Evolutionary conservation across 2,329 filamentous ascomycete species (phyloP).

Genomic region (Zopfia rhizophila): DNA sequence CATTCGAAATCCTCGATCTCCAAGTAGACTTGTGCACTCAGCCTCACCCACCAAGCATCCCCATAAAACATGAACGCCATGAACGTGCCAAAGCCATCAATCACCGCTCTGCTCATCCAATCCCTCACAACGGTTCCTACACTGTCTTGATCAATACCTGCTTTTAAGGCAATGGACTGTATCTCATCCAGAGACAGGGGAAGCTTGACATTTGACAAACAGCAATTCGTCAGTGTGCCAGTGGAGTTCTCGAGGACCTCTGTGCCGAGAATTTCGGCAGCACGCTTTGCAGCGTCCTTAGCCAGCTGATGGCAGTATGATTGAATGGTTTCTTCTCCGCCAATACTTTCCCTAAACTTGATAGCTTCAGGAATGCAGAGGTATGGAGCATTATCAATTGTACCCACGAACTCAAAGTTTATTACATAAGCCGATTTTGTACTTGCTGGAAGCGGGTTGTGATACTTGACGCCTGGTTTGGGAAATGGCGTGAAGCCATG

Average conservation of each 20-base stretch:
- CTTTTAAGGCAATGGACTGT: constrained; percentile 24
- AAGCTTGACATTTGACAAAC: constrained; percentile 77
- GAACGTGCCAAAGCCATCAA: constrained; percentile 76
- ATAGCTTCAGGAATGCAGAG: constrained; percentile 78
- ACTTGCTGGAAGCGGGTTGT: constrained; percentile 54
- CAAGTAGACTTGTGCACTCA: constrained; percentile 88
- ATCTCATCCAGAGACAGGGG: constrained; percentile 65
- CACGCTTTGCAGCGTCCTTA: constrained; percentile 68
- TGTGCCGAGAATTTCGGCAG: constrained; percentile 74
- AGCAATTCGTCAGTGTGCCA: constrained; percentile 71
- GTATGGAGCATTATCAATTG: constrained; percentile 76
- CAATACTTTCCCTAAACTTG: constrained; percentile 74
- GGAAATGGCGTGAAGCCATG: constrained; percentile 74
- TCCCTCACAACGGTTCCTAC: constrained; percentile 46
- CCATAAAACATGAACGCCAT: constrained; percentile 71
- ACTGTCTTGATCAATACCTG: constrained; percentile 28
- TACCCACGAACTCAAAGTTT: constrained; percentile 82
- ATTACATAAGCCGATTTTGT: constrained; percentile 70
- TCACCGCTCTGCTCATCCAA: constrained; percentile 53
- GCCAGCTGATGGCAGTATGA: constrained; percentile 72
- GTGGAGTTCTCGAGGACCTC: constrained; percentile 74
- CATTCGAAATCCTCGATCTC: constrained; percentile 81
- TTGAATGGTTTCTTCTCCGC: constrained; percentile 77
- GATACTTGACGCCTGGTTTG: constrained; percentile 19
- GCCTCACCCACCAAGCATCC: constrained; percentile 73